Conservation (phyloP, 148 eudicot genomes). For the Rhododendron molle region DNA sequence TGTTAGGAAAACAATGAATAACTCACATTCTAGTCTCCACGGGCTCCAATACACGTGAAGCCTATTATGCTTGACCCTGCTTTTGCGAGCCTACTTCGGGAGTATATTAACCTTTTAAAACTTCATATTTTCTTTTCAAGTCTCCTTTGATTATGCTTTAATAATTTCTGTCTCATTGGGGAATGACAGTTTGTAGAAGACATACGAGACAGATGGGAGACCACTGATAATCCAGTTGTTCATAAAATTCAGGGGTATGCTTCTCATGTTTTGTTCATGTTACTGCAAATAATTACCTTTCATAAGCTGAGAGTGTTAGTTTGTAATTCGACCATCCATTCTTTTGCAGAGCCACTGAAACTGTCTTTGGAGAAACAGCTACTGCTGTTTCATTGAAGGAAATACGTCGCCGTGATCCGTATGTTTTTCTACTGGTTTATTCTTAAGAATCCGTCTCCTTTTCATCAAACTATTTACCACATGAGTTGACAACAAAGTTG, state of each 20-base stretch:
- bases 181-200: conserved; percentile 72
- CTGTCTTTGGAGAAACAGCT: conserved; percentile 75
- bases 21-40: background rate
- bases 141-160: background rate
- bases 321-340: conserved; percentile 11
- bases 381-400: conserved; percentile 81
- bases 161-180: conserved; percentile 6
- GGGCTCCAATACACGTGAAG: background rate
- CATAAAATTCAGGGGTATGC: conserved; percentile 90
- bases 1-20: background rate
- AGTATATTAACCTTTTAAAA: background rate
- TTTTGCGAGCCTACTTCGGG: background rate
- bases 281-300: background rate
- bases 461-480: background rate
- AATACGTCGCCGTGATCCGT: conserved; percentile 94
- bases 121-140: background rate
- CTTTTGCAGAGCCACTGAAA: conserved; percentile 67
- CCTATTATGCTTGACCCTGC: background rate
- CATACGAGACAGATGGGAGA: conserved; percentile 88
- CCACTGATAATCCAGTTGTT: conserved; percentile 87
- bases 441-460: background rate
- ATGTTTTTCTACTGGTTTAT: conserved; percentile 14
- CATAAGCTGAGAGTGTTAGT: background rate
- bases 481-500: background rate
- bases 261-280: conserved; percentile 2